These are phyloP conservation scores for Fraxinus baroniana DNA, from an alignment of 305 asterid species.

Conservation along the genomic window DNA sequence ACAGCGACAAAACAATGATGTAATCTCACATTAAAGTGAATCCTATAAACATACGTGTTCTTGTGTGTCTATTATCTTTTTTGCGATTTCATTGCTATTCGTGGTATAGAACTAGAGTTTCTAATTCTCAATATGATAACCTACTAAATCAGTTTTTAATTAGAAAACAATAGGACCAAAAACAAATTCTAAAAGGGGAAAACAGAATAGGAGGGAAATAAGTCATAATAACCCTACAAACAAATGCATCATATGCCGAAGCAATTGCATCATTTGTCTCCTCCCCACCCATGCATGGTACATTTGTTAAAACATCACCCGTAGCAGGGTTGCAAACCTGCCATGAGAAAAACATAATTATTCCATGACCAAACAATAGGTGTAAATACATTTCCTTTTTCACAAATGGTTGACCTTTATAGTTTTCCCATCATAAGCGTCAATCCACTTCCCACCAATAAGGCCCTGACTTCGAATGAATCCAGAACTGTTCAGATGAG, in stretches of 20 bases:
- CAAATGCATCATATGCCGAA: constrained; percentile 81
- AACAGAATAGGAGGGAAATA: not conserved
- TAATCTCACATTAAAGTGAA: not conserved
- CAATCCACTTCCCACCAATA: constrained; percentile 89
- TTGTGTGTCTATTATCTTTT: not conserved
- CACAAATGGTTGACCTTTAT: constrained; percentile 48
- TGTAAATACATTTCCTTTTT: not conserved
- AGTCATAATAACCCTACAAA: constrained; percentile 45
- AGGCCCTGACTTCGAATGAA: constrained; percentile 73
- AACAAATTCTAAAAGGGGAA: not conserved
- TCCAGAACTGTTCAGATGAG: constrained; percentile 67
- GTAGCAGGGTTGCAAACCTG: constrained; percentile 89
- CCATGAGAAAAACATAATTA: constrained; percentile 11
- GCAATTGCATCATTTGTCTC: constrained; percentile 91
- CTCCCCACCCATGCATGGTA: constrained; percentile 84
- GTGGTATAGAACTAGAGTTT: no score
- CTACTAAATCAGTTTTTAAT: not conserved
- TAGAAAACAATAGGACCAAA: not conserved
- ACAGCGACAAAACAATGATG: no score
- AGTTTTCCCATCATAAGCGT: constrained; percentile 85
- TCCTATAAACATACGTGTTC: not conserved
- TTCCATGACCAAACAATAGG: not conserved
- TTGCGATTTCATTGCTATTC: not conserved
- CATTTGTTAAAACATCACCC: constrained; percentile 76
- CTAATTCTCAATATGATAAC: not conserved